Conservation (phyloP, 2,329 filamentous ascomycete species). For the Dothideomycetes sp. region DNA sequence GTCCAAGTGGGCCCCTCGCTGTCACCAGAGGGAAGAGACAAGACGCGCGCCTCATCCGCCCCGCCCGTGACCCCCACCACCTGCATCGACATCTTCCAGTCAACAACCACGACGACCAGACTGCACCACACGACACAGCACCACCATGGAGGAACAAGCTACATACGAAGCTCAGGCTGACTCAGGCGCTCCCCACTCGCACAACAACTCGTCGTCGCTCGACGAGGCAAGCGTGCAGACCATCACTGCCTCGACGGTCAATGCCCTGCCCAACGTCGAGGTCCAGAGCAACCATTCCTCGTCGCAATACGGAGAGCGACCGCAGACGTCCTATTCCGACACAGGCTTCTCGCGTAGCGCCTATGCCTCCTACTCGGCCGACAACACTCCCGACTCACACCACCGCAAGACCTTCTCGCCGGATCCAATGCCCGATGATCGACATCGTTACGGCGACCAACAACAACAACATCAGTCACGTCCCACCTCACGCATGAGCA, state of each 20-base stretch:
- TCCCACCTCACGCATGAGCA: slow-evolving; percentile 21
- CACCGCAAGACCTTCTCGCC: slow-evolving; percentile 28
- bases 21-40: too few relatives aligned
- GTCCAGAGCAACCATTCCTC: slow-evolving; percentile 30
- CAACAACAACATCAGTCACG: slow-evolving; percentile 23
- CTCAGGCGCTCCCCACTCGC: slow-evolving; percentile 7
- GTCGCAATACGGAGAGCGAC: slow-evolving; percentile 31
- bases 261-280: slow-evolving; percentile 27
- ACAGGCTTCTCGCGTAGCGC: slow-evolving; percentile 31
- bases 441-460: slow-evolving; percentile 19
- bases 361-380: slow-evolving; percentile 32
- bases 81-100: too few relatives aligned
- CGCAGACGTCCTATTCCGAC: slow-evolving; percentile 44
- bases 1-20: too few relatives aligned
- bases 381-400: slow-evolving; percentile 25
- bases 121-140: background rate
- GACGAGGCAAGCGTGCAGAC: slow-evolving; percentile 39
- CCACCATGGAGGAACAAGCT: background rate
- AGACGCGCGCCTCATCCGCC: too few relatives aligned
- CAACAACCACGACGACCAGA: background rate
- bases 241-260: slow-evolving; percentile 29
- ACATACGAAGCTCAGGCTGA: slow-evolving; percentile 2
- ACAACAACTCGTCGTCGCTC: slow-evolving; percentile 20
- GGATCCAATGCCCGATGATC: slow-evolving; percentile 31
- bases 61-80: too few relatives aligned